Evolutionary conservation across 139 green algal species (phyloP).

Genomic region (Tetraselmis chui): DNA sequence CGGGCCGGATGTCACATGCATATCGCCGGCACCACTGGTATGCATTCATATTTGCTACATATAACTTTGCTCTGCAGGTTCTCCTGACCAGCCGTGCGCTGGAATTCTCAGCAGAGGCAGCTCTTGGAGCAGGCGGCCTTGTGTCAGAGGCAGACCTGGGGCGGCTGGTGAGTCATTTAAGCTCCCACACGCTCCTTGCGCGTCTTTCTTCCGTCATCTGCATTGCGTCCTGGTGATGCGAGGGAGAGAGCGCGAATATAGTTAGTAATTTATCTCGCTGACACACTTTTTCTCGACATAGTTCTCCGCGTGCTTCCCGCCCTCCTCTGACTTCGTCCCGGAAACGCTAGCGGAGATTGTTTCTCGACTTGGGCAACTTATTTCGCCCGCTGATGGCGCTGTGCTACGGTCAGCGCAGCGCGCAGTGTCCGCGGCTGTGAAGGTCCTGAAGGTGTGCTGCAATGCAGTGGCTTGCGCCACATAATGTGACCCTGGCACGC

Average conservation of each 20-base stretch:
- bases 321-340: not conserved
- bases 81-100: not conserved
- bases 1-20: no score
- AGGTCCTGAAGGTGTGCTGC: not conserved
- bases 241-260: no score
- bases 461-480: no score
- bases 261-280: no score
- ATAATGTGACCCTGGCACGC: no score
- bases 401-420: not conserved
- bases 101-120: not conserved
- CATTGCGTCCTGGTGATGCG: no score
- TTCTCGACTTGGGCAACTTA: not conserved
- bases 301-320: not conserved
- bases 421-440: not conserved
- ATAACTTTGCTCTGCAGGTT: not conserved
- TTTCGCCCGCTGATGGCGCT: not conserved
- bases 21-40: no score
- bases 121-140: not conserved
- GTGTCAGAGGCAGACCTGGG: not conserved
- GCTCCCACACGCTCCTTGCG: no score
- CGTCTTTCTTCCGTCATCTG: no score
- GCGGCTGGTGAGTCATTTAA: not conserved
- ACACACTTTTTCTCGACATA: no score
- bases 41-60: no score
- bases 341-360: not conserved